A percentile compares a stretch with the other conserved stretches of the same genome.
phyloP scores from a whole-genome alignment of 2,329 filamentous ascomycete genomes.

The Didymella segeticola region DNA sequence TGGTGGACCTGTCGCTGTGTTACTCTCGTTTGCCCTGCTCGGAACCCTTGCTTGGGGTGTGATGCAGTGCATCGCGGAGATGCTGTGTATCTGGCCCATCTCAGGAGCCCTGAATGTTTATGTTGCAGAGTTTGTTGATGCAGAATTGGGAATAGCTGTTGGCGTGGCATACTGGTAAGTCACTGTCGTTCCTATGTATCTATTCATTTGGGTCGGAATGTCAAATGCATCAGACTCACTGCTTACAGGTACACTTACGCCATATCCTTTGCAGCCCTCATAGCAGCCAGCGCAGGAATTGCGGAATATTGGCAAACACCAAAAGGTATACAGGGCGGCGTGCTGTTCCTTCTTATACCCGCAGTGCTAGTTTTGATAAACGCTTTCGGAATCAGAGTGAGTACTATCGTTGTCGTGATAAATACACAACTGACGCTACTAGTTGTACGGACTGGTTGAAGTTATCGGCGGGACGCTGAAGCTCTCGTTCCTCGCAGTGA shows the following conservation, averaged over 20 bases:
- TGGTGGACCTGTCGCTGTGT: neutral
- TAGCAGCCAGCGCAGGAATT: neutral
- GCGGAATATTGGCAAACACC: neutral
- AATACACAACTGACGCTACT: neutral
- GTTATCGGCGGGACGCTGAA: neutral
- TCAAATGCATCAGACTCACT: neutral
- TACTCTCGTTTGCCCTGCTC: neutral
- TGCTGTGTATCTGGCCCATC: neutral
- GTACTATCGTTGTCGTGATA: neutral
- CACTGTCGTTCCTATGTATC: too few species aligned
- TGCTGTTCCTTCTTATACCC: neutral
- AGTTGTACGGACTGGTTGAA: neutral
- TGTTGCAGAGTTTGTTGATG: neutral
- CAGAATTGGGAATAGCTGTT: neutral
- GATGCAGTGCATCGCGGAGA: neutral
- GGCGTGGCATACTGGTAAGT: neutral
- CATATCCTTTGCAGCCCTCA: neutral
- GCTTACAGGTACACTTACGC: neutral
- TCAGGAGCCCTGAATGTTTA: neutral
- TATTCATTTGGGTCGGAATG: too few species aligned
- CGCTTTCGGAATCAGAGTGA: neutral
- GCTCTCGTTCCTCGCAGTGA: conserved; percentile 10
- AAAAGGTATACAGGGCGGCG: neutral
- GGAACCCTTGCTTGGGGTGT: neutral
- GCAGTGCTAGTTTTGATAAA: neutral